These are phyloP conservation scores for Casuarina equisetifolia DNA, from an alignment of 306 rosid species.

Conservation along the genomic window DNA sequence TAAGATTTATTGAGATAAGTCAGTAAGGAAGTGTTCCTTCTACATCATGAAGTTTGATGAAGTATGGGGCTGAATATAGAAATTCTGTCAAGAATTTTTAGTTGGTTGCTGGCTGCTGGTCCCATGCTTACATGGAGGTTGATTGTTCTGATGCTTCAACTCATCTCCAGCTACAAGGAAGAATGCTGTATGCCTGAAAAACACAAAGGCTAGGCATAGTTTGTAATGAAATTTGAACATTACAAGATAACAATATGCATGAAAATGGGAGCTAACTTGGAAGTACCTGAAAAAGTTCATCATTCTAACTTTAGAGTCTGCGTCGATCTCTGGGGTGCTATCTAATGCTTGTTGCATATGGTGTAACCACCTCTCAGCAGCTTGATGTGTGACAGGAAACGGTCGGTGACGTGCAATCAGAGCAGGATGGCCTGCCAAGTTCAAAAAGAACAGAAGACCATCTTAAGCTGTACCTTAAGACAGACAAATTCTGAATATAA, in stretches of 20 bases:
- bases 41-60: slow-evolving; percentile 13
- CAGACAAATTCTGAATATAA: background rate
- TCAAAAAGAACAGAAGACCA: slow-evolving; percentile 5
- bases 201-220: slow-evolving; percentile 2
- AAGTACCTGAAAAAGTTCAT: slow-evolving; percentile 70
- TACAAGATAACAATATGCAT: background rate
- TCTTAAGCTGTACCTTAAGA: background rate
- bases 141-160: slow-evolving; percentile 53
- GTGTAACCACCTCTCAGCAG: slow-evolving; percentile 81
- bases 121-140: slow-evolving; percentile 51
- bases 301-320: slow-evolving; percentile 66
- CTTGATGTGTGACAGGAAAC: slow-evolving; percentile 69
- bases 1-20: background rate
- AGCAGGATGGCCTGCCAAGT: slow-evolving; percentile 83
- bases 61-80: background rate
- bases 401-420: slow-evolving; percentile 80
- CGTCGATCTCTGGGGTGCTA: slow-evolving; percentile 53
- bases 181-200: slow-evolving; percentile 77
- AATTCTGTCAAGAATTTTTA: slow-evolving; percentile 26
- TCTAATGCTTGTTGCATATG: slow-evolving; percentile 87
- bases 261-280: background rate
- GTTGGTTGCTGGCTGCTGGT: slow-evolving; percentile 31
- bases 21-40: slow-evolving; percentile 5
- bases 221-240: background rate
- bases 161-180: slow-evolving; percentile 86